These are phyloP conservation scores for Pichia sp. DNA, from an alignment of 1,139 yeast genomes.

Conservation along the genomic window DNA sequence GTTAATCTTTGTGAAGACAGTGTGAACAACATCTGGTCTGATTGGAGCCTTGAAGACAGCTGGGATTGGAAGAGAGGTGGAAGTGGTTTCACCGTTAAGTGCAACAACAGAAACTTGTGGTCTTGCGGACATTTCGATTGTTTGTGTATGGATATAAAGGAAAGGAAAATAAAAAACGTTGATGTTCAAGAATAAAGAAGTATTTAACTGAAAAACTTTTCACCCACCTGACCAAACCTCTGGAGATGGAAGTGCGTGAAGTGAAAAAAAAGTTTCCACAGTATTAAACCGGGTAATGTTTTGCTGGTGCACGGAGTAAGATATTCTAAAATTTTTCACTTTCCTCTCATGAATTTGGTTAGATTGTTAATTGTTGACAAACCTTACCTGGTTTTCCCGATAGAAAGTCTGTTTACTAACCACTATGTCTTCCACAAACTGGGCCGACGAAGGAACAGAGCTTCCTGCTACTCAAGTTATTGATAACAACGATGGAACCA, in stretches of 20 bases:
- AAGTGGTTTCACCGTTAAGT: conserved; percentile 74
- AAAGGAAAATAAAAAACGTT: background rate
- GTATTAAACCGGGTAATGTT: background rate
- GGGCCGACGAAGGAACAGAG: conserved; percentile 65
- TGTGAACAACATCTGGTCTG: conserved; percentile 98
- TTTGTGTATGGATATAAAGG: conserved; percentile 5
- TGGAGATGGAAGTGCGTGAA: background rate
- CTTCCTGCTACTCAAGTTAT: conserved; percentile 66
- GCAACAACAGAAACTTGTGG: conserved; percentile 97
- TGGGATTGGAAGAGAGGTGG: conserved; percentile 87
- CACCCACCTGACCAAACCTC: background rate
- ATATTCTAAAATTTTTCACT: background rate
- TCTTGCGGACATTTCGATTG: conserved; percentile 58
- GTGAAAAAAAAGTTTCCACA: background rate
- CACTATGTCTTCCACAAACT: conserved; percentile 21
- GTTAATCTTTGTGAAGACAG: conserved; percentile 97
- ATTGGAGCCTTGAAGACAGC: conserved; percentile 99
- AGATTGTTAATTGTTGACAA: background rate
- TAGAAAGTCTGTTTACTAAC: background rate
- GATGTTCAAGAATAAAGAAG: background rate
- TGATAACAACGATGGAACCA: conserved; percentile 80
- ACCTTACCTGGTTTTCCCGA: background rate
- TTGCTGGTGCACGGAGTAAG: background rate
- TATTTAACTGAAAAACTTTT: background rate
- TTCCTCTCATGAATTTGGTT: background rate